A percentile compares a stretch with the other conserved stretches of the same genome.
Evolutionary conservation across 352 stramenopile species (phyloP).

Genomic region (Phytophthora sp.): DNA sequence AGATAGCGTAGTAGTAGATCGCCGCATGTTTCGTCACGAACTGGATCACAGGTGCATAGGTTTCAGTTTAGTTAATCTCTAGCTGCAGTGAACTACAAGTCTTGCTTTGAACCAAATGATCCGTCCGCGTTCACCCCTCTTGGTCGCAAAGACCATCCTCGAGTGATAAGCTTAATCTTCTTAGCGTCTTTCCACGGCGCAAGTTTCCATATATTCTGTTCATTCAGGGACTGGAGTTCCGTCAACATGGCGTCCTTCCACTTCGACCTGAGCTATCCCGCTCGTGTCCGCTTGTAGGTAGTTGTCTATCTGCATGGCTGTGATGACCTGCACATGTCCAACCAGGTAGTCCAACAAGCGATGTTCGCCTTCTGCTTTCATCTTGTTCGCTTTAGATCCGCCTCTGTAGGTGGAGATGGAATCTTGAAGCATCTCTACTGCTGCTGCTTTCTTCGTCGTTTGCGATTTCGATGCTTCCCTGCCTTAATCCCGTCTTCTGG

Average conservation of each 20-base stretch:
- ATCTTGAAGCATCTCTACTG: not conserved
- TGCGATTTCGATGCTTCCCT: too few species aligned
- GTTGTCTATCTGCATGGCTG: not conserved
- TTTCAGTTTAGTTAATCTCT: conserved; percentile 26
- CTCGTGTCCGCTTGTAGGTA: not conserved
- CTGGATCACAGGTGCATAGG: conserved; percentile 18
- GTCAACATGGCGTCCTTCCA: not conserved
- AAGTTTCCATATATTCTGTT: too few species aligned
- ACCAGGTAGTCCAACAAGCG: not conserved
- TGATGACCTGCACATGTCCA: not conserved
- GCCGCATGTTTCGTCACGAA: conserved; percentile 12
- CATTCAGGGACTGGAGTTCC: not conserved
- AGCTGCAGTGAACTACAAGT: conserved; percentile 13
- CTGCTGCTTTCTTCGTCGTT: too few species aligned
- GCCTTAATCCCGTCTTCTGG: too few species aligned
- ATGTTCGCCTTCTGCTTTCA: not conserved
- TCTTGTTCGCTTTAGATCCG: too few species aligned
- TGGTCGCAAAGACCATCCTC: conserved; percentile 13
- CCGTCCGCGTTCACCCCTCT: conserved; percentile 15
- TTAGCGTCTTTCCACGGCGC: not conserved
- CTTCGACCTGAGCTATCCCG: not conserved
- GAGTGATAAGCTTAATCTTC: conserved; percentile 6
- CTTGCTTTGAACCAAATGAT: too few species aligned
- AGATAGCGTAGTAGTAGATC: too few species aligned
- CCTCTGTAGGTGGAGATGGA: not conserved